phyloP scores from a whole-genome alignment of 306 rosid genomes.

The Cicer judaicum region DNA sequence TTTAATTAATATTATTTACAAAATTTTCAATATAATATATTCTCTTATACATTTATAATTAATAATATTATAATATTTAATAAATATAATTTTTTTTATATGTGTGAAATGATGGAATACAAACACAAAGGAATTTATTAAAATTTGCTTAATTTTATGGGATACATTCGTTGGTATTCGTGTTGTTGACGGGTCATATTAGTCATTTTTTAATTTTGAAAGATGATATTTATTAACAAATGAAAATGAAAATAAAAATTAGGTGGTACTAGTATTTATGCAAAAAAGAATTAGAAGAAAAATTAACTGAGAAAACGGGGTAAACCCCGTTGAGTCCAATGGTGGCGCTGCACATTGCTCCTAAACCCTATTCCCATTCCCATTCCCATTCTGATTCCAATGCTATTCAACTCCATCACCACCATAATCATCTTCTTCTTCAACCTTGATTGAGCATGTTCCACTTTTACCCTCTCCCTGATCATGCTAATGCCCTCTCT shows the following conservation, averaged over 20 bases:
- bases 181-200: neutral
- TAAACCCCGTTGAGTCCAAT: neutral
- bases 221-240: too few species aligned
- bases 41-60: too few species aligned
- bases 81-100: too few species aligned
- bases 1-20: too few species aligned
- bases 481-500: slow-evolving; percentile 79
- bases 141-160: too few species aligned
- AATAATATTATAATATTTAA: too few species aligned
- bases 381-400: neutral
- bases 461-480: slow-evolving; percentile 44
- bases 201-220: neutral
- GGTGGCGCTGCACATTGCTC: slow-evolving; percentile 19
- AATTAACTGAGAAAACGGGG: slow-evolving; percentile 3
- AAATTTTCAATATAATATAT: too few species aligned
- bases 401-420: slow-evolving; percentile 7
- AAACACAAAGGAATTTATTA: too few species aligned
- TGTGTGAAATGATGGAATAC: too few species aligned
- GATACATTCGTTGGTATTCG: too few species aligned
- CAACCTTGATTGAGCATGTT: slow-evolving; percentile 42
- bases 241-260: neutral
- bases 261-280: too few species aligned
- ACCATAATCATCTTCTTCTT: neutral
- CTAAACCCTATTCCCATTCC: neutral
- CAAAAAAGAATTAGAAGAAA: neutral